A percentile compares a stretch with the other conserved stretches of the same genome.
phyloP scores from a whole-genome alignment of 2,329 filamentous ascomycete species.

The Monilinia aucupariae region DNA sequence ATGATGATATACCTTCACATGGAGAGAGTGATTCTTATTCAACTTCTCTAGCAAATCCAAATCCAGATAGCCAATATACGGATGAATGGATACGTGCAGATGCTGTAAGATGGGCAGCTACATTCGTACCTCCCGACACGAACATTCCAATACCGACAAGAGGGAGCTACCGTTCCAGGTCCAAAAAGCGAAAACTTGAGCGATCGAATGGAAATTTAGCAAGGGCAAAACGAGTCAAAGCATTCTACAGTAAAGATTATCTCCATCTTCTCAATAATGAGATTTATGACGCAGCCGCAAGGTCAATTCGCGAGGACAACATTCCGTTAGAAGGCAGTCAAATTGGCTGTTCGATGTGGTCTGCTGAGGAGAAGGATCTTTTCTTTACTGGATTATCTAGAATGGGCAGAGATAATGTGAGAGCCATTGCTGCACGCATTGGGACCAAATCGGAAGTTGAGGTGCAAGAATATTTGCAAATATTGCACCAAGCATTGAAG shows the following conservation, averaged over 20 bases:
- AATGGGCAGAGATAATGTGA: slow-evolving; percentile 57
- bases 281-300: slow-evolving; percentile 47
- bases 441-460: slow-evolving; percentile 70
- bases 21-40: slow-evolving; percentile 10
- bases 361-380: slow-evolving; percentile 58
- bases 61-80: slow-evolving; percentile 9
- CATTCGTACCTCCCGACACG: slow-evolving; percentile 26
- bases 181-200: slow-evolving; percentile 25
- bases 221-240: slow-evolving; percentile 34
- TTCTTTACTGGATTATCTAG: slow-evolving; percentile 63
- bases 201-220: slow-evolving; percentile 15
- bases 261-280: slow-evolving; percentile 49
- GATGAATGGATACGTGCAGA: slow-evolving; percentile 21
- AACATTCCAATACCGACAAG: slow-evolving; percentile 27
- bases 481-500: slow-evolving; percentile 49
- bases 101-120: slow-evolving; percentile 29
- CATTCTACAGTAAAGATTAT: slow-evolving; percentile 47
- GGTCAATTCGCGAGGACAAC: slow-evolving; percentile 31
- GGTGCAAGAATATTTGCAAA: slow-evolving; percentile 61
- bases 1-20: background rate
- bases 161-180: background rate
- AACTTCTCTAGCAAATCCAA: background rate
- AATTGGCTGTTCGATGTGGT: slow-evolving; percentile 68
- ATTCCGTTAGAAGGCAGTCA: slow-evolving; percentile 45
- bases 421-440: slow-evolving; percentile 57